A percentile compares a stretch with the other conserved stretches of the same genome.
Evolutionary conservation across 2,329 filamentous ascomycete genomes (phyloP).

Genomic region (Akanthomyces uredinophilus): DNA sequence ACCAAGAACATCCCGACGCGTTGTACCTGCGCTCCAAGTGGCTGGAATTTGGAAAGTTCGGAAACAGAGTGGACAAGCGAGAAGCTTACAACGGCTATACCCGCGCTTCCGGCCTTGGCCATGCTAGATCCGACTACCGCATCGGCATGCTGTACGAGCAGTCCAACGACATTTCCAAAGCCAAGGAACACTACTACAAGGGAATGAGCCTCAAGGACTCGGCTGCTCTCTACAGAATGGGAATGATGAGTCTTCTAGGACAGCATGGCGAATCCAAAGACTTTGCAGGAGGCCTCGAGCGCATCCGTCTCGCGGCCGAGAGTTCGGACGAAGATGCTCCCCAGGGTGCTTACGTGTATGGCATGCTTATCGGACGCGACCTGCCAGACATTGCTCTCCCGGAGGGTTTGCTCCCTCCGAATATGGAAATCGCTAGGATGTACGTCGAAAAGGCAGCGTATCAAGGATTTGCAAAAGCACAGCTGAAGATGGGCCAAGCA

Average conservation of each 20-base stretch:
- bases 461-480: conserved; percentile 90
- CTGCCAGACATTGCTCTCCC: conserved; percentile 87
- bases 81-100: conserved; percentile 88
- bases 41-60: conserved; percentile 97
- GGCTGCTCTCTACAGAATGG: conserved; percentile 77
- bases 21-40: conserved; percentile 94
- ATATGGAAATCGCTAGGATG: conserved; percentile 68
- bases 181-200: conserved; percentile 81
- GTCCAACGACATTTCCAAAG: conserved; percentile 86
- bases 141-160: conserved; percentile 98
- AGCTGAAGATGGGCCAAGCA: conserved; percentile 93
- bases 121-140: conserved; percentile 85
- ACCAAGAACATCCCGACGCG: conserved; percentile 88
- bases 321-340: conserved; percentile 93
- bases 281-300: conserved; percentile 67
- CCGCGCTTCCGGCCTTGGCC: conserved; percentile 78
- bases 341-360: conserved; percentile 91
- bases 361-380: conserved; percentile 88
- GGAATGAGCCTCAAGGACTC: conserved; percentile 80
- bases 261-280: conserved; percentile 89
- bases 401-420: conserved; percentile 60
- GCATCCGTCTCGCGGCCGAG: conserved; percentile 78
- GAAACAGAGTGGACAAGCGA: conserved; percentile 83
- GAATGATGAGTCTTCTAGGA: conserved; percentile 95
- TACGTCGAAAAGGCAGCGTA: conserved; percentile 97